Conservation (phyloP, 1,284 basidiomycete genomes). For the Pseudozyma thailandica region DNA sequence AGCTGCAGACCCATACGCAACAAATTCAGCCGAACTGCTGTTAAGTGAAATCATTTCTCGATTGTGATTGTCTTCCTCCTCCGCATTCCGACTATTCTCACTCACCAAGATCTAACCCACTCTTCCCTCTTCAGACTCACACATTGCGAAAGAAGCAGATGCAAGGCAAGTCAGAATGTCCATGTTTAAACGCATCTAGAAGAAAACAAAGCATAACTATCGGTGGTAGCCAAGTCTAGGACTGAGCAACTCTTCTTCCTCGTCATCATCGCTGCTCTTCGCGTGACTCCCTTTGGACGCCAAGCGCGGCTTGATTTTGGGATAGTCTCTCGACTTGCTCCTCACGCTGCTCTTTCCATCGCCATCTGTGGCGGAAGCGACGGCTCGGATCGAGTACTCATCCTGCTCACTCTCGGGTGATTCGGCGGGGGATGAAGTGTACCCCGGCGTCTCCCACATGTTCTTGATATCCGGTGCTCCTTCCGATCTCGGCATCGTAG, state of each 20-base stretch:
- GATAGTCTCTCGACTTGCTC: slow-evolving; percentile 25
- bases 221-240: slow-evolving; percentile 29
- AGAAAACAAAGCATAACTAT: background rate
- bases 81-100: no score
- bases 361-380: slow-evolving; percentile 10
- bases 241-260: slow-evolving; percentile 43
- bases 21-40: background rate
- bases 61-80: no score
- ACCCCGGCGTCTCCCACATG: slow-evolving; percentile 35
- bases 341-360: slow-evolving; percentile 17
- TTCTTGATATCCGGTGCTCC: slow-evolving; percentile 21
- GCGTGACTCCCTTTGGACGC: slow-evolving; percentile 17
- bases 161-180: slow-evolving; percentile 2
- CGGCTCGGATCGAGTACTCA: slow-evolving; percentile 36
- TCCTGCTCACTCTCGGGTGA: slow-evolving; percentile 37
- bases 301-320: slow-evolving; percentile 32
- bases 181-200: no score
- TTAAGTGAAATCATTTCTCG: slow-evolving; percentile 9
- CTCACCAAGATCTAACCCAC: background rate
- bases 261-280: slow-evolving; percentile 32
- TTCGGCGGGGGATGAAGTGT: slow-evolving; percentile 25
- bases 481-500: slow-evolving; percentile 23
- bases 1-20: slow-evolving; percentile 3
- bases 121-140: background rate
- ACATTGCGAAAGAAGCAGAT: background rate